phyloP scores from a whole-genome alignment of 2,329 filamentous ascomycete genomes.

The Pseudogymnoascus sp. region DNA sequence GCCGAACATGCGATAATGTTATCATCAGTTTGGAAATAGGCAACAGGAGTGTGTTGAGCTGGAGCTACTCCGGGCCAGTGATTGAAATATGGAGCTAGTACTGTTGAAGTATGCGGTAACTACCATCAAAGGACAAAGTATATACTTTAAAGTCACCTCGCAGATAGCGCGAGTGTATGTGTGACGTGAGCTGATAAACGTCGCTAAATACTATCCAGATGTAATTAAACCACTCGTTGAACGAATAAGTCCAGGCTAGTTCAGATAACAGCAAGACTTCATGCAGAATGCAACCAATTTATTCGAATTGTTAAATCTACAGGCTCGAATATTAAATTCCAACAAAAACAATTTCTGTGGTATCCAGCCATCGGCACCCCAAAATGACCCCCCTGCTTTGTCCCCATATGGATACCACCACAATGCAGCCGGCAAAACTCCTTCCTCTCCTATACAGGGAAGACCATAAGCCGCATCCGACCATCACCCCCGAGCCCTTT shows the following conservation, averaged over 20 bases:
- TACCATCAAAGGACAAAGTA: background rate
- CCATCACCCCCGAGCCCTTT: background rate
- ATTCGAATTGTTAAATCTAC: slow-evolving; percentile 6
- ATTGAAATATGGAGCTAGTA: background rate
- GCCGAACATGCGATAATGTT: background rate
- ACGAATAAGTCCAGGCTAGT: background rate
- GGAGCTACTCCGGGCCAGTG: background rate
- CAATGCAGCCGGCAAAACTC: slow-evolving; percentile 5
- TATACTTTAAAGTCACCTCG: background rate
- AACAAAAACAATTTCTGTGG: slow-evolving; percentile 1
- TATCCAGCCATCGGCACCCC: background rate
- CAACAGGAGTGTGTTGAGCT: background rate
- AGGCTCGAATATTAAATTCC: slow-evolving; percentile 1
- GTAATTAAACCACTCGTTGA: background rate
- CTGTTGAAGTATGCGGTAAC: background rate
- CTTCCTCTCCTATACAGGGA: background rate
- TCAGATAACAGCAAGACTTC: background rate
- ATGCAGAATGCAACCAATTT: background rate
- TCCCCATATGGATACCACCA: background rate
- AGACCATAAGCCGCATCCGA: background rate
- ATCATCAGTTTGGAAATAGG: background rate
- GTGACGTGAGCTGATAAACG: background rate
- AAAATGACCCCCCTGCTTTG: background rate
- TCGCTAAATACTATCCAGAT: background rate
- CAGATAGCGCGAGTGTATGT: background rate